Conservation (phyloP, 805 yeast species). For the Nakazawaea molendinolei region DNA sequence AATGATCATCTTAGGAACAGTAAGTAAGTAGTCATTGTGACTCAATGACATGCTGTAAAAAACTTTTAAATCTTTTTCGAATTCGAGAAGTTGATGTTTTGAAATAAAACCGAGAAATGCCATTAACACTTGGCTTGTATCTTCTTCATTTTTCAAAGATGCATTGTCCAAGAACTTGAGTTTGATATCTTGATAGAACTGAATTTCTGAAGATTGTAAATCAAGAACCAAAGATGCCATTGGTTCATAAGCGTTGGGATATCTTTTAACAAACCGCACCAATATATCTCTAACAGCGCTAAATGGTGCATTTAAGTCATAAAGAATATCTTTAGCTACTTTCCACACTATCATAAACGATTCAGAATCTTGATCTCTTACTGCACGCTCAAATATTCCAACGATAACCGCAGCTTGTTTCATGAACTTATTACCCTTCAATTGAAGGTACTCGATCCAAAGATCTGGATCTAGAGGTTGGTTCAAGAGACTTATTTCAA, state of each 20-base stretch:
- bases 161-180: not conserved
- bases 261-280: conserved; percentile 3
- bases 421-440: conserved; percentile 19
- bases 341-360: conserved; percentile 25
- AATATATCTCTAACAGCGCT: not conserved
- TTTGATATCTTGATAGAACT: conserved; percentile 1
- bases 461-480: conserved; percentile 10
- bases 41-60: conserved; percentile 23
- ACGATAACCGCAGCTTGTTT: conserved; percentile 11
- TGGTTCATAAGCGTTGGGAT: conserved; percentile 21
- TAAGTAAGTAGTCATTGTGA: conserved; percentile 30
- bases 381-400: conserved; percentile 27
- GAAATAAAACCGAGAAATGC: conserved; percentile 1
- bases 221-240: conserved; percentile 24
- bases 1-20: conserved; percentile 36
- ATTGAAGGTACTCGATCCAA: conserved; percentile 30
- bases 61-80: conserved; percentile 18
- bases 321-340: conserved; percentile 22
- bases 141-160: too few relatives aligned
- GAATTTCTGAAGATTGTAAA: conserved; percentile 12
- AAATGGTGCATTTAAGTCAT: conserved; percentile 15
- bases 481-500: not conserved
- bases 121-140: not conserved
- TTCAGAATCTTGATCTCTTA: conserved; percentile 9
- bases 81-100: too few relatives aligned